A percentile compares a stretch with the other conserved stretches of the same genome.
Evolutionary conservation across 148 eudicot species (phyloP).

Genomic region (Amaranthus cruentus): DNA sequence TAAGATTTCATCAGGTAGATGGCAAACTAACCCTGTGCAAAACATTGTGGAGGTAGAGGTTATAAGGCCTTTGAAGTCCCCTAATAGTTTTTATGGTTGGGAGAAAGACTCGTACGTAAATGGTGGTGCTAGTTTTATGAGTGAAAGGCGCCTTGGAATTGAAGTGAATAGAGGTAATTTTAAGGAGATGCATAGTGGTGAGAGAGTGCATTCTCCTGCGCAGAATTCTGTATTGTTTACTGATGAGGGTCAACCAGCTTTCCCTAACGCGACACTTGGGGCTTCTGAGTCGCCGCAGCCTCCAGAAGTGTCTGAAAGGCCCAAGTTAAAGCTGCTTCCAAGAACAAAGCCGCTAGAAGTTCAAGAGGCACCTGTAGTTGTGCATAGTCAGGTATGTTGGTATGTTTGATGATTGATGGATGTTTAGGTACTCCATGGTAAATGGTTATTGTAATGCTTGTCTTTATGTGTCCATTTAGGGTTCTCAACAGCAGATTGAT

Average conservation of each 20-base stretch:
- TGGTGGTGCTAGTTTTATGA: constrained; percentile 23
- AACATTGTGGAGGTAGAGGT: constrained; percentile 57
- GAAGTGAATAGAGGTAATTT: constrained; percentile 34
- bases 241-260: constrained; percentile 38
- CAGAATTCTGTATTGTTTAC: constrained; percentile 30
- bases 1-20: constrained; percentile 85
- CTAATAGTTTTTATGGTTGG: constrained; percentile 28
- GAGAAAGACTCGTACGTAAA: constrained; percentile 24
- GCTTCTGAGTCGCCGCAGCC: constrained; percentile 29
- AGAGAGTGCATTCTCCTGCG: constrained; percentile 38
- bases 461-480: constrained; percentile 24
- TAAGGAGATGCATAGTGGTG: constrained; percentile 40
- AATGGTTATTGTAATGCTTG: not conserved
- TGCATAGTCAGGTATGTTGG: constrained; percentile 50
- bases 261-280: constrained; percentile 29
- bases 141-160: constrained; percentile 33
- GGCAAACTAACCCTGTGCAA: constrained; percentile 63
- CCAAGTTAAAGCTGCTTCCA: constrained; percentile 76
- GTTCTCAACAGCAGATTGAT: constrained; percentile 33
- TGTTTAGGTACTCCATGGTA: not conserved
- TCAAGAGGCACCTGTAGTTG: constrained; percentile 37
- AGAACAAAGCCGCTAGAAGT: constrained; percentile 66
- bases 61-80: constrained; percentile 43
- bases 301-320: constrained; percentile 51
- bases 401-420: not conserved